Evolutionary conservation across 164 flowering plant species (phyloP), one percentile per base, ranked within the genome.

Genomic region (Euptelea pleiosperma): DNA sequence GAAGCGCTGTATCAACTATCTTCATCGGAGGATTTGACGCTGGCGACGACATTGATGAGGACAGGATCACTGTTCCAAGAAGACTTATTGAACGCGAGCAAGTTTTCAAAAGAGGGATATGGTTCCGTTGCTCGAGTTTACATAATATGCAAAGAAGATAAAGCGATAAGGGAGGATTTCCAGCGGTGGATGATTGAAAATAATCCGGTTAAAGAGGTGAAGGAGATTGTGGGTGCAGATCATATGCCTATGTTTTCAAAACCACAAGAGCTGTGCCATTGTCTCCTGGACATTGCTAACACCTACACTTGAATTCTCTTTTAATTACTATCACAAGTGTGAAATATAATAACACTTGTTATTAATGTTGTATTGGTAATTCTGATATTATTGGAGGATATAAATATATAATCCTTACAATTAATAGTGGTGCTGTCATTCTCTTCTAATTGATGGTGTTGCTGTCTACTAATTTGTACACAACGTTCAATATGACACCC

Each of bases 1-100:
- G 11, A 31, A 16, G 65, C 51, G 42, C 63, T 73, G 29, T 77
- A 72, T 45, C 85, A 80, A 45, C 63, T 47, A 1, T 54, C 55
- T 57, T 57, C 82, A 0, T 0, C 22, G 12, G 74, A 76, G 80
- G 78, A 71, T 52, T 36, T 52, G 3, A 66, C 70, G 2, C 50
- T 75, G 35, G 74, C 66, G 2, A 63, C 16, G 28, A 55, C 28
- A 34, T 39, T 73, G 44, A 46, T 25, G 8, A 73, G 82, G 36
- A 58, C 63, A 4, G 55, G 60, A 0, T 45, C 72, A 2, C 1
- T 64, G 35, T 64, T 65, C 22, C 1, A 30, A 1, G 57, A 60
- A 24, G 64, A 74, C 34, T 8, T 72, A 25, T 22, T 63, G 6
- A 39, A 60, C 30, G 51, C 25, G 3, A 25, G 37, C 28, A 56